Percentiles rank a stretch among this genome's conserved stretches.
Evolutionary conservation across 169 alveolate genomes (phyloP).

Genomic region (Plasmodium berghei): DNA sequence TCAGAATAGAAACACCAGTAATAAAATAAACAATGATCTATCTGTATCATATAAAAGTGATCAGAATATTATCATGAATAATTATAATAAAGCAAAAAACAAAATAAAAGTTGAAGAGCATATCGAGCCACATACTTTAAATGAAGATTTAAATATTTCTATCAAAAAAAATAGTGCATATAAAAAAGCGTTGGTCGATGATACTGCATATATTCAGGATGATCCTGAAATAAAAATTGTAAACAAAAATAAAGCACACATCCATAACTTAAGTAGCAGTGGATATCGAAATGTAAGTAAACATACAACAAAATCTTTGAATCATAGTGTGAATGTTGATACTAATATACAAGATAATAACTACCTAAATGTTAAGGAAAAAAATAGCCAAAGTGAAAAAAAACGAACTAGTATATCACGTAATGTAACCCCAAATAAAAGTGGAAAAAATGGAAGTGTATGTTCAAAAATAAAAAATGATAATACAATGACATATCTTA

Average conservation of each 20-base stretch:
- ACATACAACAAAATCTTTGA: neutral
- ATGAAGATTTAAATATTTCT: neutral
- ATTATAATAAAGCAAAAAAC: neutral
- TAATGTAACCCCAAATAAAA: neutral
- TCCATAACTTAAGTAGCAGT: neutral
- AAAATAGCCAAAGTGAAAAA: too few species aligned
- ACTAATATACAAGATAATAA: neutral
- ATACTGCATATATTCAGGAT: neutral
- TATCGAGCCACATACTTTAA: neutral
- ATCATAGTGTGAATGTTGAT: slow-evolving; percentile 9
- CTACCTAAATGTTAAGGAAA: neutral
- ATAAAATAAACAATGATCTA: neutral
- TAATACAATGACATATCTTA: slow-evolving; percentile 33
- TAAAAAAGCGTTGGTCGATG: neutral
- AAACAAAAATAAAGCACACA: slow-evolving; percentile 10
- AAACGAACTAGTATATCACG: too few species aligned
- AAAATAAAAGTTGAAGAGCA: slow-evolving; percentile 20
- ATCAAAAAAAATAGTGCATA: neutral
- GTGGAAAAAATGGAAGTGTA: slow-evolving; percentile 24
- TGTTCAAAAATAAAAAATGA: slow-evolving; percentile 62
- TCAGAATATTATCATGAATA: neutral
- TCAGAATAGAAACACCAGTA: neutral
- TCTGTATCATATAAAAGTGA: neutral
- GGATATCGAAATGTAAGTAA: neutral
- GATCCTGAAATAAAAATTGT: neutral